Evolutionary conservation across 176 grass and related monocot species (phyloP).

Genomic region (Zoysia japonica): DNA sequence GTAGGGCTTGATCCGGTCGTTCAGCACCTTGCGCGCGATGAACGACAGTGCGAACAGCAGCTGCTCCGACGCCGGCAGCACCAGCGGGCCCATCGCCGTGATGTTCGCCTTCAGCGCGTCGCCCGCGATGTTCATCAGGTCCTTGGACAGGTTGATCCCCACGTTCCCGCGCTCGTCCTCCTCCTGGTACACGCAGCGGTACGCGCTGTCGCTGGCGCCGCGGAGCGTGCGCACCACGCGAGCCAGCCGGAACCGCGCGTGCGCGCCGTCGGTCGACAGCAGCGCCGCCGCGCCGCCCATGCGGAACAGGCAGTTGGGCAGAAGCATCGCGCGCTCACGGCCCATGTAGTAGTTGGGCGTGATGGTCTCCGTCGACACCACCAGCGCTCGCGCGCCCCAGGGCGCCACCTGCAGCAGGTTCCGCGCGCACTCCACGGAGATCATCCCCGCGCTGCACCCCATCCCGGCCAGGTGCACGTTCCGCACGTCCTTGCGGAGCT

Average conservation of each 20-base stretch:
- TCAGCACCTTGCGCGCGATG: constrained; percentile 48
- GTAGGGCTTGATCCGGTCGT: constrained; percentile 44
- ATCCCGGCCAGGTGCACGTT: constrained; percentile 66
- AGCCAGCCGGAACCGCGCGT: constrained; percentile 54
- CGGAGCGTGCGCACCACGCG: constrained; percentile 60
- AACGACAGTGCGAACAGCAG: constrained; percentile 60
- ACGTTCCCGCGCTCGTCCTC: constrained; percentile 50
- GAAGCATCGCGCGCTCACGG: constrained; percentile 55
- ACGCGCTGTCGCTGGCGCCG: constrained; percentile 44
- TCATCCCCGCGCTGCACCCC: constrained; percentile 68
- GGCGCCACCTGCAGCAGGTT: constrained; percentile 60
- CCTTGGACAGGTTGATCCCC: constrained; percentile 64
- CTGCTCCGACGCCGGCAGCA: constrained; percentile 69
- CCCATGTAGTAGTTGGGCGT: constrained; percentile 66
- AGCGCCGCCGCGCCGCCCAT: constrained; percentile 67
- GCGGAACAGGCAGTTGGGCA: constrained; percentile 74
- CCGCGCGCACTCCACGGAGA: constrained; percentile 52
- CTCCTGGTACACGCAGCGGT: constrained; percentile 64
- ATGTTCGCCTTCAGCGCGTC: constrained; percentile 70
- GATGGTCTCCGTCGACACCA: constrained; percentile 69
- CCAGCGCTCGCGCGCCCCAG: constrained; percentile 43
- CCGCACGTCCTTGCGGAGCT: constrained; percentile 44
- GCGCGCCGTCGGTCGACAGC: constrained; percentile 39
- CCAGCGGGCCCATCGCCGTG: constrained; percentile 56
- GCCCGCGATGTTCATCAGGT: constrained; percentile 61